Conservation (phyloP, 306 rosid species). For the Argentina anserina region DNA sequence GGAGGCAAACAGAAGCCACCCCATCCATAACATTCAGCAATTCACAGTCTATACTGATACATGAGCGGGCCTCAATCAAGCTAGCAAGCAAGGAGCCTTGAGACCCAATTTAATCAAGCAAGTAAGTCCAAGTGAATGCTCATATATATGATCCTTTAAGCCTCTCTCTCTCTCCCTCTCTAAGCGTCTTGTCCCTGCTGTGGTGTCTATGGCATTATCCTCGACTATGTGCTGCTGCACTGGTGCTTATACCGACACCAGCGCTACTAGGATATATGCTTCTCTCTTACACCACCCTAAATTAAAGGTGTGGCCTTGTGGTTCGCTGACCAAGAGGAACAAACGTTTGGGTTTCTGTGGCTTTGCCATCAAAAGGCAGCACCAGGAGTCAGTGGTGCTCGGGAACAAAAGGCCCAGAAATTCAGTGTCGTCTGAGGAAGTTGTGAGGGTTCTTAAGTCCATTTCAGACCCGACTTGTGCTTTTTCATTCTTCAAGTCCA, state of each 20-base stretch:
- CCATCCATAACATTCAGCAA: too few relatives aligned
- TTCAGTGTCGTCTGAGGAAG: conserved; percentile 60
- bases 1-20: too few relatives aligned
- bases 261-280: conserved; percentile 20
- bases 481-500: conserved; percentile 60
- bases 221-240: conserved; percentile 41
- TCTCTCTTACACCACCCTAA: conserved; percentile 16
- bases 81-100: too few relatives aligned
- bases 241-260: conserved; percentile 16
- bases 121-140: neutral
- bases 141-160: neutral
- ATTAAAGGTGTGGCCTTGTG: conserved; percentile 40
- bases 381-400: conserved; percentile 31
- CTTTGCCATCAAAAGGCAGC: conserved; percentile 33
- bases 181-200: too few relatives aligned
- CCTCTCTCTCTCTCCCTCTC: neutral
- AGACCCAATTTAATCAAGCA: too few relatives aligned
- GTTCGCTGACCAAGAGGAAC: conserved; percentile 42
- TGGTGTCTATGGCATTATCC: conserved; percentile 58
- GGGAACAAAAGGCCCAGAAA: conserved; percentile 36
- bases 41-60: too few relatives aligned
- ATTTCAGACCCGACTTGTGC: conserved; percentile 48
- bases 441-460: conserved; percentile 55
- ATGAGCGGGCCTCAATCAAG: too few relatives aligned
- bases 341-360: conserved; percentile 36